Evolutionary conservation across 1,284 basidiomycete species (phyloP).

Genomic region (Pseudozyma sp.): DNA sequence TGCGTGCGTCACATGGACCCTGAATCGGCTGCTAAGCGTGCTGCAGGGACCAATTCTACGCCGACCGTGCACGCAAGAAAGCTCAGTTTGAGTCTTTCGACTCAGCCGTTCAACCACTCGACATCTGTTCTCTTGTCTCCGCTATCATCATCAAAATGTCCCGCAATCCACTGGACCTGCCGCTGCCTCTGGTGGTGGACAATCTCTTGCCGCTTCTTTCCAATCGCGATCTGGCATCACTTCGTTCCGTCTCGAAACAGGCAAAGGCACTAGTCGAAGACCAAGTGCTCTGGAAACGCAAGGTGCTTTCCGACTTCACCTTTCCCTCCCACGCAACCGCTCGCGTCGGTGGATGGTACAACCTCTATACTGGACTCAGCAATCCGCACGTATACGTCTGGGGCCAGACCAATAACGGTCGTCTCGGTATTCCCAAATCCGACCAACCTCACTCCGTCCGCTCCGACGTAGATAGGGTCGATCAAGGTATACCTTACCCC

Average conservation of each 20-base stretch:
- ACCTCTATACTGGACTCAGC: constrained; percentile 44
- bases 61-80: no score
- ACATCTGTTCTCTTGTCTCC: background rate
- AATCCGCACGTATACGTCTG: constrained; percentile 46
- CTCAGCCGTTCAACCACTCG: constrained; percentile 1
- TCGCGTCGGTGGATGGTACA: constrained; percentile 38
- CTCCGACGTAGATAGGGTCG: background rate
- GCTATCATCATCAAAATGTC: constrained; percentile 5
- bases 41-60: background rate
- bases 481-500: constrained; percentile 41
- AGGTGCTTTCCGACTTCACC: constrained; percentile 43
- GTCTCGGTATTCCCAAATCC: constrained; percentile 20
- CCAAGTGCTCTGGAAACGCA: constrained; percentile 46
- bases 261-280: constrained; percentile 30
- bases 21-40: background rate
- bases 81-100: background rate
- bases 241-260: constrained; percentile 21
- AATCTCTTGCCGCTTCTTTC: constrained; percentile 34
- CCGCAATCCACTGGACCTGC: constrained; percentile 24
- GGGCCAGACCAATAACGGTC: constrained; percentile 29
- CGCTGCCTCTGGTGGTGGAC: constrained; percentile 31
- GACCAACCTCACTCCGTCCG: background rate
- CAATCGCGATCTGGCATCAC: constrained; percentile 24
- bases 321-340: constrained; percentile 44
- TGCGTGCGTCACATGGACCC: background rate